Evolutionary conservation across 768 basidiomycete genomes (phyloP).

Genomic region (Mycena filopes): DNA sequence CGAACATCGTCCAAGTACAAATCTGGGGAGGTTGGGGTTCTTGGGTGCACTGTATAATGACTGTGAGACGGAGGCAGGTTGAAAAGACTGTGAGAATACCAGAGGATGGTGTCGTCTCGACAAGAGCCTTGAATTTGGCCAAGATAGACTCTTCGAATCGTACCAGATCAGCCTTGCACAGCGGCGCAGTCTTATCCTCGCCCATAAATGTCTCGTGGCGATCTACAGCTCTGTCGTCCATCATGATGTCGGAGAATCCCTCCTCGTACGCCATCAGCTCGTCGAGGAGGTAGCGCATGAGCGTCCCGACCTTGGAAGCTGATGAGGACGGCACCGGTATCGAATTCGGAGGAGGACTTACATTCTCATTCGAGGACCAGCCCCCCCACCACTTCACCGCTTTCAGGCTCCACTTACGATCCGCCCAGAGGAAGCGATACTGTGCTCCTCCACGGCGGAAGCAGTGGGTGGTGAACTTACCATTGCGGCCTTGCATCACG

Average conservation of each 20-base stretch:
- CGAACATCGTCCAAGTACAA: too few species aligned
- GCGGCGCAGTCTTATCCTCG: constrained; percentile 10
- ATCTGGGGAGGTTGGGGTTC: too few species aligned
- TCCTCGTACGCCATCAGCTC: constrained; percentile 44
- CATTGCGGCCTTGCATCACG: constrained; percentile 25
- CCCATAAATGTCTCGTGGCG: constrained; percentile 39
- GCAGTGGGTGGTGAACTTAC: constrained; percentile 41
- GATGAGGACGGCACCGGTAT: too few species aligned
- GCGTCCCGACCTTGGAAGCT: too few species aligned
- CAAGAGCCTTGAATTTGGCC: too few species aligned
- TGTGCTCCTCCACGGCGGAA: constrained; percentile 41
- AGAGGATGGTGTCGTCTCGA: too few species aligned
- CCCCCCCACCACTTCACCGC: not conserved
- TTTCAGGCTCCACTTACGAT: not conserved
- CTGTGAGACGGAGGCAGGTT: too few species aligned
- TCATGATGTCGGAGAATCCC: constrained; percentile 37
- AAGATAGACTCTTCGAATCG: constrained; percentile 1
- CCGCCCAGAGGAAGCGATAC: constrained; percentile 37
- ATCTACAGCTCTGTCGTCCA: constrained; percentile 31
- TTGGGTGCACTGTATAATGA: too few species aligned
- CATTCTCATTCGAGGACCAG: not conserved
- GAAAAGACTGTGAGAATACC: too few species aligned
- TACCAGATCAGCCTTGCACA: constrained; percentile 21
- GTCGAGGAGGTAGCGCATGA: too few species aligned
- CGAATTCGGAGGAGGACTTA: not conserved